These are phyloP conservation scores for Aspergillus sclerotiicarbonarius DNA, from an alignment of 495 filamentous ascomycete species.

Conservation along the genomic window DNA sequence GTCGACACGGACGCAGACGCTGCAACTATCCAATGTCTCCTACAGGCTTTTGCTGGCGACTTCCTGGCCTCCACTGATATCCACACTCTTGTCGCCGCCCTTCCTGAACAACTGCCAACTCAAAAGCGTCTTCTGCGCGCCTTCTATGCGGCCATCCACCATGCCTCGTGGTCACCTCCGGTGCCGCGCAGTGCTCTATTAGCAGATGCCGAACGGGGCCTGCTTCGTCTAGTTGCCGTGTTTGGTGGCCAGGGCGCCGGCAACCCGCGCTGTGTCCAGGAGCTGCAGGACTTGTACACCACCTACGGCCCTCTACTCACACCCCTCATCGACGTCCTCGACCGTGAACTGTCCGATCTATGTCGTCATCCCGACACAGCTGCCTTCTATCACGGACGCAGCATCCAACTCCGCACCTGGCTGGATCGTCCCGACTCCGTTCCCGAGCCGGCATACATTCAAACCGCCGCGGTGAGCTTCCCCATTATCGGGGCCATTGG, in stretches of 20 bases:
- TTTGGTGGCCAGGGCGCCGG: not conserved
- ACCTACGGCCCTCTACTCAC: not conserved
- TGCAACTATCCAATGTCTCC: not conserved
- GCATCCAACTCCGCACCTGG: not conserved
- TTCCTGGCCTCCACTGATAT: not conserved
- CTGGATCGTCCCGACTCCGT: not conserved
- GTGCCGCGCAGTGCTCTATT: not conserved
- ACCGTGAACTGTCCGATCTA: not conserved
- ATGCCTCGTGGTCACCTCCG: not conserved
- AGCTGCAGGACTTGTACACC: not conserved
- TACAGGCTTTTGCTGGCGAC: not conserved
- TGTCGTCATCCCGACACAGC: not conserved
- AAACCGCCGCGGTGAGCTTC: constrained; percentile 14
- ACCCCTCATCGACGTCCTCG: not conserved
- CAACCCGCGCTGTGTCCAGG: not conserved
- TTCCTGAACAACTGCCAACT: not conserved
- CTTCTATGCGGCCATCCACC: not conserved
- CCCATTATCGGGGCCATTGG: constrained; percentile 22
- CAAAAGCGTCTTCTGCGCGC: not conserved
- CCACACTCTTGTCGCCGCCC: not conserved
- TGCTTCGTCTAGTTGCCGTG: not conserved
- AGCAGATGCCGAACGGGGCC: not conserved
- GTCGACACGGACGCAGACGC: not conserved
- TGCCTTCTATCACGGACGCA: not conserved
- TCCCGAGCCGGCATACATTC: not conserved